A percentile compares a stretch with the other conserved stretches of the same genome.
Evolutionary conservation across 176 grass and related monocot species (phyloP).

Genomic region (Areca catechu): DNA sequence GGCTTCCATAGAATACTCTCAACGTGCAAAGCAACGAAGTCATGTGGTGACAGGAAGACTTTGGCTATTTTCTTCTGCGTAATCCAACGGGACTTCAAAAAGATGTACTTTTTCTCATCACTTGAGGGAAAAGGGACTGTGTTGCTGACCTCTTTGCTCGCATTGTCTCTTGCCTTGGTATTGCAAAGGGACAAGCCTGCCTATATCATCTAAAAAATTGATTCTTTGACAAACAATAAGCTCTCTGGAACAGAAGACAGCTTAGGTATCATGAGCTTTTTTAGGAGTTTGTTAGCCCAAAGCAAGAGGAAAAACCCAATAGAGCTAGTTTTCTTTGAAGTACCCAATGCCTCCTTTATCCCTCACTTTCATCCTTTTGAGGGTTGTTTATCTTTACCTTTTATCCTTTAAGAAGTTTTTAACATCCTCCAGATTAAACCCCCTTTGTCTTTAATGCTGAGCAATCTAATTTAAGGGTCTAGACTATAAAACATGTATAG

Average conservation of each 20-base stretch:
- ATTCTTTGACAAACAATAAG: conserved; percentile 58
- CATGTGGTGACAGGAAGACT: conserved; percentile 9
- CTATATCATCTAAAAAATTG: conserved; percentile 21
- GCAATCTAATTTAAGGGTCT: conserved; percentile 6
- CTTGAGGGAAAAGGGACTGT: too few relatives aligned
- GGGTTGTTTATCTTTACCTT: conserved; percentile 48
- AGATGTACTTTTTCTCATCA: not conserved
- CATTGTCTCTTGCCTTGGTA: conserved; percentile 4
- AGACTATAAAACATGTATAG: too few relatives aligned
- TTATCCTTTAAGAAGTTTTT: conserved; percentile 41
- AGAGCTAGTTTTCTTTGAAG: conserved; percentile 36
- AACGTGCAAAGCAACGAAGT: conserved; percentile 25
- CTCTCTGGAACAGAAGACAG: conserved; percentile 53
- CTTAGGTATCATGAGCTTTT: conserved; percentile 35
- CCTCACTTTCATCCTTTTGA: conserved; percentile 87
- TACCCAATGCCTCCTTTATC: conserved; percentile 23
- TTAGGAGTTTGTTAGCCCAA: conserved; percentile 40
- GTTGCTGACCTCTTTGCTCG: conserved; percentile 5
- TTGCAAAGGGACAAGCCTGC: conserved; percentile 26
- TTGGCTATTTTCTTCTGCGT: not conserved
- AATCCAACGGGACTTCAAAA: not conserved
- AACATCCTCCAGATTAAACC: conserved; percentile 54
- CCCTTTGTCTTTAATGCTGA: conserved; percentile 58
- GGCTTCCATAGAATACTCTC: conserved; percentile 12
- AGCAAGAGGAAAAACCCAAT: conserved; percentile 68